phyloP scores from a whole-genome alignment of 805 yeast species.

The Kluyveromyces nonfermentans region DNA sequence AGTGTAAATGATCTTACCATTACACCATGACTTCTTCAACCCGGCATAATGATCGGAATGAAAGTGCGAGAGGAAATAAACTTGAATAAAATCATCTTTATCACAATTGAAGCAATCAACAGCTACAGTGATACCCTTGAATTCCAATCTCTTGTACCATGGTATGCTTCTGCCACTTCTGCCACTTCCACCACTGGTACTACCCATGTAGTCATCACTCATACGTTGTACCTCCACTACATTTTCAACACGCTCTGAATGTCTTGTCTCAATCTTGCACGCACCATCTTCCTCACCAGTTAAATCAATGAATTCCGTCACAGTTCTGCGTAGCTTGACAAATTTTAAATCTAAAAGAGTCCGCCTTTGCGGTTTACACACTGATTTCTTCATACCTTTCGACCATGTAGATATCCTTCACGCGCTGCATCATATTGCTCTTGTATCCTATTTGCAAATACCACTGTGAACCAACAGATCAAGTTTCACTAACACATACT shows the following conservation, averaged over 20 bases:
- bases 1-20: conserved; percentile 56
- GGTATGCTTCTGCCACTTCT: conserved; percentile 5
- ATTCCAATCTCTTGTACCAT: conserved; percentile 8
- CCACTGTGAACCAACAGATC: not conserved
- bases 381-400: not conserved
- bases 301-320: not conserved
- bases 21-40: conserved; percentile 63
- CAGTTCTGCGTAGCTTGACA: not conserved
- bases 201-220: too few relatives aligned
- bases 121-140: conserved; percentile 31
- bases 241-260: too few relatives aligned
- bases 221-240: not conserved
- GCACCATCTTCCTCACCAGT: conserved; percentile 11
- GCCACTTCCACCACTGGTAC: not conserved
- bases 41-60: conserved; percentile 96
- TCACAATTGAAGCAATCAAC: conserved; percentile 54
- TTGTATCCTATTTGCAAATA: too few relatives aligned
- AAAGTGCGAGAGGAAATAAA: conserved; percentile 70
- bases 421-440: too few relatives aligned
- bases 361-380: not conserved
- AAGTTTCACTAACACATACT: not conserved
- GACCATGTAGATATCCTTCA: not conserved
- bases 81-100: conserved; percentile 35
- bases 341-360: not conserved
- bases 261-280: too few relatives aligned